These are phyloP conservation scores for Pseudopyricularia javanii DNA, from an alignment of 2,329 filamentous ascomycete species.

Conservation along the genomic window DNA sequence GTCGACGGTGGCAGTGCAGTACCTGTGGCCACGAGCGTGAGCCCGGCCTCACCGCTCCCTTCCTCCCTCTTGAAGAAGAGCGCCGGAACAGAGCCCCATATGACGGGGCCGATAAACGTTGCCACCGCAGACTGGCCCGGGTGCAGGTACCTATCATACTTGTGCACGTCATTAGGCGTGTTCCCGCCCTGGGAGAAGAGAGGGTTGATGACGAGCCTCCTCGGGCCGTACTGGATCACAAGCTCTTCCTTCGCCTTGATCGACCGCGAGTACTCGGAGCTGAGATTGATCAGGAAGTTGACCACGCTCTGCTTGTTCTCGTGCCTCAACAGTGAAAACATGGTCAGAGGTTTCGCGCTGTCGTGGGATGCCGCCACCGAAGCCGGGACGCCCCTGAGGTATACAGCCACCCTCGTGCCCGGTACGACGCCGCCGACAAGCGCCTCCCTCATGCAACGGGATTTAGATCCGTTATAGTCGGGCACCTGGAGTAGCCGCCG, in stretches of 20 bases:
- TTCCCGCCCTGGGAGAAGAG: slow-evolving; percentile 82
- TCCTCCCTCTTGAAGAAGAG: slow-evolving; percentile 67
- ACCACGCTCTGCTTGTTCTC: slow-evolving; percentile 88
- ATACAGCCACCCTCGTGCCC: slow-evolving; percentile 71
- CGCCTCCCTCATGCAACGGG: slow-evolving; percentile 65
- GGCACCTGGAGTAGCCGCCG: slow-evolving; percentile 69
- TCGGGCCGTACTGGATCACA: slow-evolving; percentile 80
- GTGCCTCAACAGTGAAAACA: slow-evolving; percentile 83
- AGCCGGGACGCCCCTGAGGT: slow-evolving; percentile 45
- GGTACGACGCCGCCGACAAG: slow-evolving; percentile 77
- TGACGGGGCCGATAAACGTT: slow-evolving; percentile 79
- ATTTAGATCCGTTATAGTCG: slow-evolving; percentile 81
- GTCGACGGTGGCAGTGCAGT: slow-evolving; percentile 70
- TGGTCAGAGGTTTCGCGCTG: slow-evolving; percentile 48
- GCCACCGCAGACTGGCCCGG: slow-evolving; percentile 83
- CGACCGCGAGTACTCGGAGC: slow-evolving; percentile 60
- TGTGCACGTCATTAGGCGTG: slow-evolving; percentile 94
- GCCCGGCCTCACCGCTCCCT: slow-evolving; percentile 27
- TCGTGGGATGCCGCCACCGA: slow-evolving; percentile 32
- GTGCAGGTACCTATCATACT: slow-evolving; percentile 85
- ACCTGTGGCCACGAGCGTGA: slow-evolving; percentile 74
- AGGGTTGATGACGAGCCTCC: slow-evolving; percentile 78
- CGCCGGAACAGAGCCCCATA: slow-evolving; percentile 83
- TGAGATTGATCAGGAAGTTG: slow-evolving; percentile 82
- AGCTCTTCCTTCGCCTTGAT: slow-evolving; percentile 88